phyloP scores from a whole-genome alignment of 1,139 yeast species.

The Eremothecium coryli region DNA sequence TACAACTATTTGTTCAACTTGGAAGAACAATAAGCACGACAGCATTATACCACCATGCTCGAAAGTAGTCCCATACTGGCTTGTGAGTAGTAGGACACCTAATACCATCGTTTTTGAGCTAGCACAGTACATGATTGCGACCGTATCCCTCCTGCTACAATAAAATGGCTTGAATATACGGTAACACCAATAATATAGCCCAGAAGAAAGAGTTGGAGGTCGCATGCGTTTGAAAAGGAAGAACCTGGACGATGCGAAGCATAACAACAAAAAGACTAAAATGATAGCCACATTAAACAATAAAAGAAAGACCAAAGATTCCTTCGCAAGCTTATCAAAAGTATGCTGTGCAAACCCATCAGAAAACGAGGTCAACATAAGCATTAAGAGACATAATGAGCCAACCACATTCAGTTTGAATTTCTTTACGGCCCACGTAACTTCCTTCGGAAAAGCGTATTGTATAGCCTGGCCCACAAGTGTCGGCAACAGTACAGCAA shows the following conservation, averaged over 20 bases:
- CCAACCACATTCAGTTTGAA: constrained; percentile 64
- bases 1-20: constrained; percentile 82
- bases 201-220: constrained; percentile 41
- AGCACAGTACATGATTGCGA: constrained; percentile 75
- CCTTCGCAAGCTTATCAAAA: constrained; percentile 59
- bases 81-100: constrained; percentile 70
- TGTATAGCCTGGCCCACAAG: constrained; percentile 83
- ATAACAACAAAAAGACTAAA: constrained; percentile 58
- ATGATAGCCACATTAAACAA: constrained; percentile 76
- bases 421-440: constrained; percentile 43
- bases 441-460: constrained; percentile 53
- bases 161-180: constrained; percentile 54
- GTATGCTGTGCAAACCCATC: constrained; percentile 82
- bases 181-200: constrained; percentile 34
- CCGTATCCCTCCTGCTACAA: constrained; percentile 61
- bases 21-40: constrained; percentile 76
- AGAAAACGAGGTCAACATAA: constrained; percentile 80
- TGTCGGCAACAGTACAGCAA: constrained; percentile 73
- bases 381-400: constrained; percentile 62
- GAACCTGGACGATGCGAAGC: constrained; percentile 57
- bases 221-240: constrained; percentile 36
- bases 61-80: constrained; percentile 65
- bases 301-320: constrained; percentile 62
- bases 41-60: constrained; percentile 59
- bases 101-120: constrained; percentile 91